Conservation (phyloP, 1,284 basidiomycete genomes). For the Leccinum griseonigrum region DNA sequence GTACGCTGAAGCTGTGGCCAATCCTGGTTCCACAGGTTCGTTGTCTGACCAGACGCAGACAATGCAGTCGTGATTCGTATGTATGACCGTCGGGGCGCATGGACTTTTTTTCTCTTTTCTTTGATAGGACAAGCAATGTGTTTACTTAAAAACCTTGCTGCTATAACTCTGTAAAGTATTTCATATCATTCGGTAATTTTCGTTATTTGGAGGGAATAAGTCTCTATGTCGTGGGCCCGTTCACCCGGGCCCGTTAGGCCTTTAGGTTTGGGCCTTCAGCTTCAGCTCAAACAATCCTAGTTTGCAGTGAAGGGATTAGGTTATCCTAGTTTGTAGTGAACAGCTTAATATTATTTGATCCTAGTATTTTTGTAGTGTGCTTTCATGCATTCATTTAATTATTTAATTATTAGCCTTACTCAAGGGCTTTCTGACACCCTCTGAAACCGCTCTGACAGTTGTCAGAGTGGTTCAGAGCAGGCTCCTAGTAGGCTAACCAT, state of each 20-base stretch:
- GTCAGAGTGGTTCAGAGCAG: neutral
- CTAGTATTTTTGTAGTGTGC: too few species aligned
- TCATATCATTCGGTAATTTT: neutral
- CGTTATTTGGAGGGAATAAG: neutral
- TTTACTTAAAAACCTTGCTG: neutral
- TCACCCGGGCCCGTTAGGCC: too few species aligned
- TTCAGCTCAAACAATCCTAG: too few species aligned
- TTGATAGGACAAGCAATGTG: neutral
- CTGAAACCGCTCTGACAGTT: neutral
- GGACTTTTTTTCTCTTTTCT: neutral
- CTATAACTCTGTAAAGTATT: neutral
- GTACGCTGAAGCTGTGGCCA: slow-evolving; percentile 30
- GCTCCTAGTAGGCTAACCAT: neutral
- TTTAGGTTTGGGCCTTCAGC: too few species aligned
- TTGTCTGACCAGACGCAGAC: slow-evolving; percentile 16
- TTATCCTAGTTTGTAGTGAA: too few species aligned
- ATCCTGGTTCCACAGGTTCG: slow-evolving; percentile 20
- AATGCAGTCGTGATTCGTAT: slow-evolving; percentile 15
- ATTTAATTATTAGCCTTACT: too few species aligned
- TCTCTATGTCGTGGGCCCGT: too few species aligned
- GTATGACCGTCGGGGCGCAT: neutral
- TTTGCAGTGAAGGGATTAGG: too few species aligned
- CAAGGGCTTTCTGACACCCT: neutral
- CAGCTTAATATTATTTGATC: too few species aligned
- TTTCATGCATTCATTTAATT: too few species aligned